Base-by-base conservation (phyloP, 495 filamentous ascomycete genomes). In the Alectoria sarmentosa region DNA sequence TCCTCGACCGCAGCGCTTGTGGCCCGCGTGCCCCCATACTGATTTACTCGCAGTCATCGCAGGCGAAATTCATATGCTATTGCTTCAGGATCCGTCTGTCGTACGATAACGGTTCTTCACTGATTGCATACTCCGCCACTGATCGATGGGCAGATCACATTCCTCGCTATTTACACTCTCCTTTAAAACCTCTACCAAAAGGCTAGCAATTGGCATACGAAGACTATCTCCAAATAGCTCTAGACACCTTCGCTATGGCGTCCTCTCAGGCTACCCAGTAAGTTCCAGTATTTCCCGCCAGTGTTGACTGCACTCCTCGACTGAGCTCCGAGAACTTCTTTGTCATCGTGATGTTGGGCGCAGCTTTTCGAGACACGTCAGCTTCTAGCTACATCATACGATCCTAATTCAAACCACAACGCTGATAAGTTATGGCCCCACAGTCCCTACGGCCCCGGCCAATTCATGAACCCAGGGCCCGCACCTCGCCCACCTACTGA, bases 401-500 rank as follows among this genome's bases (percentile, higher is more conserved):
- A 10, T 28, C 28, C 11, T 54, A 6, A 6, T 5, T 32, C 28
- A 1, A 26, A 14, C 3, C 6, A 6, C 6, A 0, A 0, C 9
- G 30, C 52, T 55, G 13, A 55, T 4, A 55, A 21, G 26, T 55
- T 15, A 34, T 55, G 28, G 7, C 28, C 34, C 48, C 32, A 70
- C 69, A 86, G 83, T 68, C 77, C 85, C 70, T 90, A 90, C 75
- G 78, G 84, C 55, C 78, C 80, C 64, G 83, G 83, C 71, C 85
- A 88, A 74, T 98, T 98, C 77, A 94, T 97, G 89, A 98, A 97
- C 73, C 92, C 94, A 63, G 91, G 94, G 58, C 93, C 94, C 56
- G 93, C 94, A 62, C 94, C 94, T 54, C 86, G 88, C 66, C 94
- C 94, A 56, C 94, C 94, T 19, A 87, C 85, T 46, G 89, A 93